Base-by-base conservation (phyloP, 23 red algal genomes). In the Cyanidium caldarium region DNA sequence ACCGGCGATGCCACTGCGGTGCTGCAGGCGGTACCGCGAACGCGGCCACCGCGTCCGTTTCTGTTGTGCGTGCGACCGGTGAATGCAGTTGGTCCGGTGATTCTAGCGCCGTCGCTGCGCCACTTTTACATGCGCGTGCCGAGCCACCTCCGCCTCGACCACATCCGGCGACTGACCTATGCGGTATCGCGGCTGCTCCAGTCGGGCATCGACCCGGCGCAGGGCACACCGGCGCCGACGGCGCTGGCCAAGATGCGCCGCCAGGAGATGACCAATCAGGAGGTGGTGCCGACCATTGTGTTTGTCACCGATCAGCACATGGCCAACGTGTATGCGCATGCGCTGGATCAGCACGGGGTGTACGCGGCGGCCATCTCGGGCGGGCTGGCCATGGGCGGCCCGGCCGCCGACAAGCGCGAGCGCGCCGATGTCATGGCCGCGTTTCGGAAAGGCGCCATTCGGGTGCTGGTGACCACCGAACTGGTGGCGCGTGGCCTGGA, bases 251-350 rank as follows among this genome's bases (percentile, higher is more conserved):
- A 28, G 10, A 61, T 28, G 3, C n/a, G 31, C n/a, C 19, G 31
- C 31, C 51, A 28, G 7, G 51, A 61, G 31, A 10, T 61, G 10
- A 61, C 51, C 13, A 61, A 61, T 25, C n/a, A 61, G 21, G 51
- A 16, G 19, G 51, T 61, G 13, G 21, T 61, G 31, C 33, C 40
- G 37, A 45, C 35, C 2, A 10, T 75, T 13, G 41, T 75, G 0
- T 75, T 75, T 46, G 70, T 75, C 14, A 42, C 46, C 3, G 70
- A 75, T 75, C 70, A 75, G 43, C 38, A 46, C n/a, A 56, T 36
- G 13, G 70, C 40, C 0, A 19, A 38, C 39, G 44, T 75, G 1
- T 39, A 61, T 1, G 70, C 70, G 14, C n/a, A 42, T 26, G 31
- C 36, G 41, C 58, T 75, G 14, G 33, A 75, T 37, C 35, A 42